Evolutionary conservation across 305 asterid genomes (phyloP), one percentile per base, ranked within the genome.

Genomic region (Ilex paraguariensis): DNA sequence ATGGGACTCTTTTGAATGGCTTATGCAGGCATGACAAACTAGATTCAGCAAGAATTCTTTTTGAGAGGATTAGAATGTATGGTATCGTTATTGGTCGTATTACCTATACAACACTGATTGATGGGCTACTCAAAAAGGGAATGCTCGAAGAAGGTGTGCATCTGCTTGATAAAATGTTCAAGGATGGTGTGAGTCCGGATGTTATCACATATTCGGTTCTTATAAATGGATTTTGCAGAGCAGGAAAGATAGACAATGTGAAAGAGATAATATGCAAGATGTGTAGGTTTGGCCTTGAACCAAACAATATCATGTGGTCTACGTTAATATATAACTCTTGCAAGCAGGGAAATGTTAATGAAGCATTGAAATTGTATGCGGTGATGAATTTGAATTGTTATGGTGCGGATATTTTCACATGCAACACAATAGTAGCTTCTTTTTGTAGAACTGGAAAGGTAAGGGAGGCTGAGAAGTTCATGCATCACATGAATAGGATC

Each of bases 1-100:
- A 83, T 60, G 98, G 97, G 57, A 65, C 87, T 63, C 76, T 91
- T 63, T 69, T 91, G 82, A 80, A 91, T 61, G 98, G 97, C 45
- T 79, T 87, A 32, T 88, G 92, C 77, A 83, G 82, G 79, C 70
- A 74, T 62, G 88, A 79, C 2, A 80, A 76, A 73, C 64, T 91
- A 62, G 89, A 72, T 82, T 82, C 75, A 21, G 93, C 95, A 16
- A 75, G 75, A 68, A 58, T 63, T 54, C 74, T 88, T 32, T 65
- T 91, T 65, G 77, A 76, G 31, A 78, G 73, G 82, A 78, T 88
- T 69, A 83, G 78, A 78, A 54, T 70, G 59, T 77, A 60, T 57
- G 84, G 83, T 60, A 63, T 82, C 21, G 46, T 75, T 68, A 58
- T 81, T 48, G 79, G 78, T 75, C 70, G 73, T 39, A 68, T 56